A percentile compares a stretch with the other conserved stretches of the same genome.
phyloP scores from a whole-genome alignment of 805 yeast species.

The Ogataea ganodermae region DNA sequence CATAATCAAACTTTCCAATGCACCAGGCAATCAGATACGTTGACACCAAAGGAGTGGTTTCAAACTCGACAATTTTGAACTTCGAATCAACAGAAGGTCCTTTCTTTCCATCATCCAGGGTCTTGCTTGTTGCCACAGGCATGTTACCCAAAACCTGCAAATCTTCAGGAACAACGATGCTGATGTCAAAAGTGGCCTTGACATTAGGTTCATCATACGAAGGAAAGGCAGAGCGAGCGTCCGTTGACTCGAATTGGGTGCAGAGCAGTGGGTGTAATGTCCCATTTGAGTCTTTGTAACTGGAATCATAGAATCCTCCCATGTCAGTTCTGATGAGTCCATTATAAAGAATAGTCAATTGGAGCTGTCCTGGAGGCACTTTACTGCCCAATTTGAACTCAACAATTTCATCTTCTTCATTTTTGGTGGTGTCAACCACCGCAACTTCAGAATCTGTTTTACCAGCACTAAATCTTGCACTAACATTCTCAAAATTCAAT shows the following conservation, averaged over 20 bases:
- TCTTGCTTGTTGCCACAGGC: slow-evolving; percentile 37
- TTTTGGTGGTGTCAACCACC: slow-evolving; percentile 19
- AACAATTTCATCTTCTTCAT: slow-evolving; percentile 58
- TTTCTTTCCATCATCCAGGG: slow-evolving; percentile 26
- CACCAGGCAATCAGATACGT: slow-evolving; percentile 62
- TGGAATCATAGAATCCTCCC: slow-evolving; percentile 57
- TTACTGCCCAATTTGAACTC: slow-evolving; percentile 54
- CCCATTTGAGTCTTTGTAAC: slow-evolving; percentile 41
- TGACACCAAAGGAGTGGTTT: slow-evolving; percentile 55
- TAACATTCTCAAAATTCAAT: slow-evolving; percentile 35
- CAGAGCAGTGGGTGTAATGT: slow-evolving; percentile 43
- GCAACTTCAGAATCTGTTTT: slow-evolving; percentile 32
- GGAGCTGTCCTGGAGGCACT: slow-evolving; percentile 31
- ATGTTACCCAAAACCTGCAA: slow-evolving; percentile 48
- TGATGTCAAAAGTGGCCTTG: slow-evolving; percentile 57
- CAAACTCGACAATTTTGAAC: slow-evolving; percentile 38
- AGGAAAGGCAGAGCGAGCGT: slow-evolving; percentile 60
- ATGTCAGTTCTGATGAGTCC: slow-evolving; percentile 55
- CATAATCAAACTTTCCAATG: slow-evolving; percentile 55
- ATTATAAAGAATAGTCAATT: slow-evolving; percentile 39
- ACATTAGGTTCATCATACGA: slow-evolving; percentile 58
- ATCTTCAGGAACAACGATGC: slow-evolving; percentile 36
- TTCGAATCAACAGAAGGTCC: slow-evolving; percentile 11
- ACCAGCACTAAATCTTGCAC: slow-evolving; percentile 22
- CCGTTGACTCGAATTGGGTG: slow-evolving; percentile 62